A percentile compares a stretch with the other conserved stretches of the same genome.
Conservation (phyloP, 441 rosid genomes). For the Populus hybrid region DNA sequence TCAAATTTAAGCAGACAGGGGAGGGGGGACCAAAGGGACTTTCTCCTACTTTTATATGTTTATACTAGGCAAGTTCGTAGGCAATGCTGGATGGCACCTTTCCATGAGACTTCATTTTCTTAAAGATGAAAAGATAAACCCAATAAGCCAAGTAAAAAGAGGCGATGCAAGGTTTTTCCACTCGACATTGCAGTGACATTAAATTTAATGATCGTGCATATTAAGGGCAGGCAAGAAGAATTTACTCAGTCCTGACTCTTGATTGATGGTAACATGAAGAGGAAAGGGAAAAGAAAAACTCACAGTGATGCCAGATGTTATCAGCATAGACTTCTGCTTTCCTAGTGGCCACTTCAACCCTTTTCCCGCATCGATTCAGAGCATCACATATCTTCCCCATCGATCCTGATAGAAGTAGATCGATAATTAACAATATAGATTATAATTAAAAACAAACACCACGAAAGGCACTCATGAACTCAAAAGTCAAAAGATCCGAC, state of each 20-base stretch:
- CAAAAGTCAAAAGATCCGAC: background rate
- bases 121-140: background rate
- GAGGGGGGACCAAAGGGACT: background rate
- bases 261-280: background rate
- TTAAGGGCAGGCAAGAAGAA: background rate
- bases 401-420: constrained; percentile 44
- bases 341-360: constrained; percentile 47
- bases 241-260: background rate
- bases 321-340: constrained; percentile 57
- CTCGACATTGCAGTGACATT: background rate
- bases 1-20: background rate
- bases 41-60: background rate
- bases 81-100: background rate
- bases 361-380: constrained; percentile 57
- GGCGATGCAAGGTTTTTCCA: background rate
- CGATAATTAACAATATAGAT: background rate
- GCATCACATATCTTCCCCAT: constrained; percentile 41
- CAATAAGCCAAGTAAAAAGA: background rate
- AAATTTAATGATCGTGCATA: background rate
- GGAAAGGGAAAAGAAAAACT: constrained; percentile 4
- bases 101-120: background rate
- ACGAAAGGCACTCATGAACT: background rate
- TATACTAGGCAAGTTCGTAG: background rate
- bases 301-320: constrained; percentile 67
- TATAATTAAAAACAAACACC: background rate